Conservation (phyloP, 176 grass and related monocot genomes). For the Eleusine indica region DNA sequence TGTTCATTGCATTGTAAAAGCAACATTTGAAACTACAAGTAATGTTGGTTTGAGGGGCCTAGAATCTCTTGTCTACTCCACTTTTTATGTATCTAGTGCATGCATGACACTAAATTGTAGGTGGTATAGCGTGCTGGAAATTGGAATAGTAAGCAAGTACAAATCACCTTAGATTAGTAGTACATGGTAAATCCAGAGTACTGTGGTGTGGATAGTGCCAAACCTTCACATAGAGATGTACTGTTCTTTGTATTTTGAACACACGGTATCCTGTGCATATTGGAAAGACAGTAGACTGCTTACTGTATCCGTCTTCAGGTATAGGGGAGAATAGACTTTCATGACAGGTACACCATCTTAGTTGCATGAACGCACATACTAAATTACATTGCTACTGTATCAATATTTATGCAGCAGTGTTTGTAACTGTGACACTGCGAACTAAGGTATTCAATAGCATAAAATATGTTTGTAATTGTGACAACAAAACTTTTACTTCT, state of each 20-base stretch:
- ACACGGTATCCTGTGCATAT: not conserved
- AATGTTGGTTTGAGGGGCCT: not conserved
- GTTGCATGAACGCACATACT: not conserved
- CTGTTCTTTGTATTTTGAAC: not conserved
- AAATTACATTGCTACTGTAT: slow-evolving; percentile 1
- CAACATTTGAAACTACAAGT: slow-evolving; percentile 4
- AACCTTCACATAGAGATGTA: not conserved
- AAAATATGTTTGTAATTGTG: not conserved
- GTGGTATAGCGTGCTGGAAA: not conserved
- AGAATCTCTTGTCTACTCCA: not conserved
- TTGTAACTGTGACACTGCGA: not conserved
- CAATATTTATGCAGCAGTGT: not conserved
- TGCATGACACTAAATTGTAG: not conserved
- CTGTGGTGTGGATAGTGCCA: not conserved
- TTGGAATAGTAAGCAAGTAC: slow-evolving; percentile 21
- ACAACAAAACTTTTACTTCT: not conserved
- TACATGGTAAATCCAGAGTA: slow-evolving; percentile 12
- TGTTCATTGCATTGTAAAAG: not conserved
- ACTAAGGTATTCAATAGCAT: not conserved
- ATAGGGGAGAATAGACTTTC: not conserved
- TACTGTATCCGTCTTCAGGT: not conserved
- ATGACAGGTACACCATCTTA: slow-evolving; percentile 16
- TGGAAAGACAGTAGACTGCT: not conserved
- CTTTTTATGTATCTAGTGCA: not conserved
- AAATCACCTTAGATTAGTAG: not conserved